A percentile compares a stretch with the other conserved stretches of the same genome.
These are phyloP conservation scores for Lactifluus hygrophoroides DNA, from an alignment of 768 basidiomycete species.

Conservation along the genomic window DNA sequence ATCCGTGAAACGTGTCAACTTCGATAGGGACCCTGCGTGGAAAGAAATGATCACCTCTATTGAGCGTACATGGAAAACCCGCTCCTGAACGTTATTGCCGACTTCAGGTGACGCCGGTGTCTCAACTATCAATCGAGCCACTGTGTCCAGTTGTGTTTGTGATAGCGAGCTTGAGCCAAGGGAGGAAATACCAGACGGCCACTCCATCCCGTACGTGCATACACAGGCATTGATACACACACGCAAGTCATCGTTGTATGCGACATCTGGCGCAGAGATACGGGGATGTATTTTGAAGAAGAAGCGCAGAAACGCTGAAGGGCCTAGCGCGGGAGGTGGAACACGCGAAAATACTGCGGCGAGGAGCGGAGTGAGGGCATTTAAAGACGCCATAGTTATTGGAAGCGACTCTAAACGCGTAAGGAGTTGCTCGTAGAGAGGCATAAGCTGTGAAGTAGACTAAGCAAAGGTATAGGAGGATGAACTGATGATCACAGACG, in stretches of 20 bases:
- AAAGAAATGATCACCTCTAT: conserved; percentile 16
- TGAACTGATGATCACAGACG: background rate
- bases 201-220: background rate
- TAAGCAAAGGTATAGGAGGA: background rate
- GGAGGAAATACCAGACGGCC: conserved; percentile 1
- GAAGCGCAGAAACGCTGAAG: conserved; percentile 5
- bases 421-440: conserved; percentile 7
- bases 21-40: too few relatives aligned
- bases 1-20: too few relatives aligned
- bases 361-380: conserved; percentile 6
- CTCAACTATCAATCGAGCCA: background rate
- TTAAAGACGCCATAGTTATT: background rate
- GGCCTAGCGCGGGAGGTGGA: conserved; percentile 7
- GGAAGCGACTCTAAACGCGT: conserved; percentile 1
- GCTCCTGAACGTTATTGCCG: background rate
- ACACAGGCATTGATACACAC: conserved; percentile 11
- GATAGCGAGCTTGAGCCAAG: conserved; percentile 5
- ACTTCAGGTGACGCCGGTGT: background rate
- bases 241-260: conserved; percentile 9
- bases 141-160: background rate
- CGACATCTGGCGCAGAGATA: background rate
- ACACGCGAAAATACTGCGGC: conserved; percentile 10
- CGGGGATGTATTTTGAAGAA: background rate
- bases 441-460: background rate
- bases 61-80: background rate